phyloP scores from a whole-genome alignment of 768 basidiomycete genomes.

The Hypholoma sublateritium region DNA sequence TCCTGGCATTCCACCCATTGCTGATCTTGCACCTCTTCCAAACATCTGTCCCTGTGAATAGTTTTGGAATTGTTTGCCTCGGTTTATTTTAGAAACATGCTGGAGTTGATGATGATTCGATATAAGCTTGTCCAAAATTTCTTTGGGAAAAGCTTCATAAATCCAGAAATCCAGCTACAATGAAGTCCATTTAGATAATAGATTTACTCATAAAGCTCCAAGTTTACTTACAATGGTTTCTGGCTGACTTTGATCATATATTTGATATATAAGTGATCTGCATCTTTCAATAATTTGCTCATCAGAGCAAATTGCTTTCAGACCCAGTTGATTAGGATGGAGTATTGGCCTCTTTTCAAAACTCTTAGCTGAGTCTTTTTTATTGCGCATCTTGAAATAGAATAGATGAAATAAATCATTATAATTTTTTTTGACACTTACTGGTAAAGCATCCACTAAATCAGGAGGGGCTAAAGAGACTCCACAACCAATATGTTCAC shows the following conservation, averaged over 20 bases:
- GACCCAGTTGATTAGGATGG: background rate
- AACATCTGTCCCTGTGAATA: background rate
- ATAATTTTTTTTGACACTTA: background rate
- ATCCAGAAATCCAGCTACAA: conserved; percentile 1
- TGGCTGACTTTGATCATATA: background rate
- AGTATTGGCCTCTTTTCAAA: background rate
- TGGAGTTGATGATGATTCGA: background rate
- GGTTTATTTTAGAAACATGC: background rate
- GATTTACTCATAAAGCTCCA: background rate
- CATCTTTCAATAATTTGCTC: background rate
- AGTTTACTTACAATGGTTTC: background rate
- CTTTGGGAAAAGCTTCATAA: background rate
- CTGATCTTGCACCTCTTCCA: background rate
- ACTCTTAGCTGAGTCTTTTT: background rate
- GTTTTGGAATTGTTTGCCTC: background rate
- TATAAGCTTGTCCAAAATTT: background rate
- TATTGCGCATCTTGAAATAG: too few species aligned
- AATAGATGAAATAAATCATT: too few species aligned
- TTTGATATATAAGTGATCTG: background rate
- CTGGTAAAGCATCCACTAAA: background rate
- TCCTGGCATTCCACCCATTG: background rate
- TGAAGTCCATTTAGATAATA: background rate
- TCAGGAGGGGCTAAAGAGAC: background rate
- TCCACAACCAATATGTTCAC: background rate
- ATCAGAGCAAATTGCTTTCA: background rate